Base-by-base conservation (phyloP, 495 filamentous ascomycete species). In the Delitschia confertaspora region DNA sequence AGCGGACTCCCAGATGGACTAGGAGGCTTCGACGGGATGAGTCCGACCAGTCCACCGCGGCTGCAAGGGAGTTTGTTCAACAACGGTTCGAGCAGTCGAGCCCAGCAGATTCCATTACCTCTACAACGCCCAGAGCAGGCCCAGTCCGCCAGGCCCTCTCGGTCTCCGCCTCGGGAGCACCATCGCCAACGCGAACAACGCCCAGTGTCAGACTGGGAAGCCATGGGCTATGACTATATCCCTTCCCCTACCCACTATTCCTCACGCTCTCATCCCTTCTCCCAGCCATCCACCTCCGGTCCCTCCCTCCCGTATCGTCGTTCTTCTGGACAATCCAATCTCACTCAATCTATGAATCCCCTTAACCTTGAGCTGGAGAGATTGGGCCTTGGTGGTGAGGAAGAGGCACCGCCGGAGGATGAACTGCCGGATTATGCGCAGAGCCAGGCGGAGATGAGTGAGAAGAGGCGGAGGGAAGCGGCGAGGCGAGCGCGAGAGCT, bases 401-500 rank as follows among this genome's bases (percentile, higher is more conserved):
- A 55, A 11, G 52, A 51, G 42, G 40, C 31, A 2, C n/a, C 2
- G 11, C 24, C 32, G 7, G 59, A 63, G 17, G 60, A 63, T 22
- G 60, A 63, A 33, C 29, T 61, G 18, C 60, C 60, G n/a, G 42
- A 58, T 38, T 63, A 63, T 35, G 60, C 58, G 23, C 47, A 56
- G 45, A 61, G 58, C 29, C 60, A 63, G 50, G 58, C 58, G 13
- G 53, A 61, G 30, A 59, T 58, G 44, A 54, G 53, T 24, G 48
- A 33, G 16, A 39, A 9, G n/a, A 52, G 51, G 34, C 38, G 59
- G 17, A 34, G 24, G 10, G 59, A 61, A 36, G 60, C 60, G 16
- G 42, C 54, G 3, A 26, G 54, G 14, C 26, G 60, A 46, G 60
- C 60, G 22, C 42, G 52, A 29, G 60, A 63, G 43, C 31, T 63